Percentiles rank a stretch among this genome's conserved stretches.
Evolutionary conservation across 2,329 filamentous ascomycete genomes (phyloP).

Genomic region (Trichoderma polysporum): DNA sequence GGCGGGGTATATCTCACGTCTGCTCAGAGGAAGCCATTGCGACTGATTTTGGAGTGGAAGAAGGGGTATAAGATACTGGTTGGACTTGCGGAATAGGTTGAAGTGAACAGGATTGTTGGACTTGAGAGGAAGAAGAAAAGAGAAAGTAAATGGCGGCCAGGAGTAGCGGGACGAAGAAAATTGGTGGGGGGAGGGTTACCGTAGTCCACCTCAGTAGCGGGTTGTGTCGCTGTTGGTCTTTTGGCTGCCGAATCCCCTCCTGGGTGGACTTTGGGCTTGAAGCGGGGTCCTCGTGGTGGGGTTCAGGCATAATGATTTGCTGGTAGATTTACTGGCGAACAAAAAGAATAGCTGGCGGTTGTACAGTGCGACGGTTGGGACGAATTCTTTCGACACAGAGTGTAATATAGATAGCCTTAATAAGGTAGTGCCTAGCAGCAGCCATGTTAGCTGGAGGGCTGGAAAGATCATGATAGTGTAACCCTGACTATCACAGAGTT

Average conservation of each 20-base stretch:
- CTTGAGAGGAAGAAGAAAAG: conserved; percentile 33
- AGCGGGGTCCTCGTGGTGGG: conserved; percentile 40
- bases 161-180: conserved; percentile 42
- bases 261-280: conserved; percentile 27
- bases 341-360: conserved; percentile 1
- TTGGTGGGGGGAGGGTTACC: conserved; percentile 45
- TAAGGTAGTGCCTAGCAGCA: not conserved
- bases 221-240: conserved; percentile 21
- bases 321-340: not conserved
- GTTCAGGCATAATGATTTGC: conserved; percentile 34
- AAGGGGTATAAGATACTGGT: conserved; percentile 27
- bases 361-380: conserved; percentile 21
- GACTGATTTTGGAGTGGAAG: conserved; percentile 34
- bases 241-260: conserved; percentile 6
- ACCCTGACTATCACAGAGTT: too few relatives aligned
- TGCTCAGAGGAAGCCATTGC: conserved; percentile 75
- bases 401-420: not conserved
- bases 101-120: conserved; percentile 29
- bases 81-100: conserved; percentile 32
- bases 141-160: conserved; percentile 39
- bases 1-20: conserved; percentile 65
- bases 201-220: conserved; percentile 32
- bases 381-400: not conserved
- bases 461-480: not conserved
- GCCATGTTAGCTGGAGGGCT: not conserved